phyloP scores from a whole-genome alignment of 495 filamentous ascomycete species.

The Darksidea phi region DNA sequence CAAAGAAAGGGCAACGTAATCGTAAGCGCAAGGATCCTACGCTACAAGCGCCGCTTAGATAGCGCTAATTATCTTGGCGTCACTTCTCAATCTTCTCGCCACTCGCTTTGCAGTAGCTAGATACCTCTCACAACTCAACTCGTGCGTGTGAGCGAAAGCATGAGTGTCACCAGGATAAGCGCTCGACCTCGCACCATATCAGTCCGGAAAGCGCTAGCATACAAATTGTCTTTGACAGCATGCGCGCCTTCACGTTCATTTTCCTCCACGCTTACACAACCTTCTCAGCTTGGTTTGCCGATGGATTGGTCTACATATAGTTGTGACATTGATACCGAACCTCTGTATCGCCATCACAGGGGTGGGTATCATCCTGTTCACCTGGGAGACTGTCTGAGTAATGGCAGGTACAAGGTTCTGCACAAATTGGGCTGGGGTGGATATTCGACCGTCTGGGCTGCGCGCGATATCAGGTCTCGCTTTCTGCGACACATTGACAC shows the following conservation, averaged over 20 bases:
- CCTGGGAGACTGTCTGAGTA: conserved; percentile 42
- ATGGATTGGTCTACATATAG: not conserved
- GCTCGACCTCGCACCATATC: not conserved
- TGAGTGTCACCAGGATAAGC: not conserved
- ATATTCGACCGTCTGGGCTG: conserved; percentile 42
- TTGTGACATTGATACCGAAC: not conserved
- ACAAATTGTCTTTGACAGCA: not conserved
- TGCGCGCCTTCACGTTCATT: not conserved
- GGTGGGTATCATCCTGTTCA: conserved; percentile 46
- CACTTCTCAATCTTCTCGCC: not conserved
- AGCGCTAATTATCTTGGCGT: not conserved
- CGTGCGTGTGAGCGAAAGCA: not conserved
- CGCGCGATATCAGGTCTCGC: not conserved
- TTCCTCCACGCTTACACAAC: not conserved
- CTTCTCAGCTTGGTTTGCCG: not conserved
- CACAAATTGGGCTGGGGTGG: conserved; percentile 47
- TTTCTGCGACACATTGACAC: not conserved
- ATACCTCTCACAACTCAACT: not conserved
- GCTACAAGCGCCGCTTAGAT: no score
- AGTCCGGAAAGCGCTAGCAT: not conserved
- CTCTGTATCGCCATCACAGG: conserved; percentile 26
- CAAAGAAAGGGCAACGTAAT: no score
- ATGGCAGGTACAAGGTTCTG: conserved; percentile 42
- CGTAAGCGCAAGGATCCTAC: no score
- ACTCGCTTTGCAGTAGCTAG: not conserved